Conservation (phyloP, 306 rosid species). For the Purshia tridentata region DNA sequence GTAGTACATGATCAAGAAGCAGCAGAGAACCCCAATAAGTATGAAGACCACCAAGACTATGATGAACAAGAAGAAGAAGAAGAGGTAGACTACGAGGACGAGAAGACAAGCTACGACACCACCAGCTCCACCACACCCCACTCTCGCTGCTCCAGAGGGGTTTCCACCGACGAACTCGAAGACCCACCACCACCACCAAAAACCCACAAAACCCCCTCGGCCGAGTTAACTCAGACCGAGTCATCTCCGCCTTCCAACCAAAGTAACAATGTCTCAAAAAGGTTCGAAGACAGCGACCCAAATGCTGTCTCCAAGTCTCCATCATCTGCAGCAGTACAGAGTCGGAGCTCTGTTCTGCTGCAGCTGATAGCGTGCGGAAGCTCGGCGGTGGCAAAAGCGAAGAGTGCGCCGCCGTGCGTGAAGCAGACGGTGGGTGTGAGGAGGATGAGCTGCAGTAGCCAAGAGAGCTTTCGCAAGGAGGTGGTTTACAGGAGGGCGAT, state of each 20-base stretch:
- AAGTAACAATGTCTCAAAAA: constrained; percentile 15
- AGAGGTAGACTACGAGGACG: constrained; percentile 56
- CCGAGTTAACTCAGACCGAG: background rate
- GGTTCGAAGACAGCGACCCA: constrained; percentile 26
- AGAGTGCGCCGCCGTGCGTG: constrained; percentile 15
- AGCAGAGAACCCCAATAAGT: background rate
- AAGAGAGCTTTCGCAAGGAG: constrained; percentile 31
- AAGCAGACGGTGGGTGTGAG: constrained; percentile 17
- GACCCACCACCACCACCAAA: constrained; percentile 12
- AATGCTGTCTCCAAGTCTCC: background rate
- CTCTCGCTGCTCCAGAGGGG: constrained; percentile 81
- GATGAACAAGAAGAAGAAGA: constrained; percentile 38
- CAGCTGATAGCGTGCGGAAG: constrained; percentile 85
- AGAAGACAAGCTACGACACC: constrained; percentile 41
- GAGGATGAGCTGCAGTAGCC: constrained; percentile 25
- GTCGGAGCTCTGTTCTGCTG: constrained; percentile 61
- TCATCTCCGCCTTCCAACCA: constrained; percentile 1
- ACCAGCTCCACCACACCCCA: constrained; percentile 71
- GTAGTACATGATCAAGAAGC: constrained; percentile 29
- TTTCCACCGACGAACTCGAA: constrained; percentile 63
- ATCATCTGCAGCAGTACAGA: constrained; percentile 14
- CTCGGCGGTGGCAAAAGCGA: constrained; percentile 48
- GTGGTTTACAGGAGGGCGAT: constrained; percentile 30
- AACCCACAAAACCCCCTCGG: constrained; percentile 11
- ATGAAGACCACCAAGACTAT: background rate